phyloP scores from a whole-genome alignment of 2,329 filamentous ascomycete species.

The Aspergillus hortae region DNA sequence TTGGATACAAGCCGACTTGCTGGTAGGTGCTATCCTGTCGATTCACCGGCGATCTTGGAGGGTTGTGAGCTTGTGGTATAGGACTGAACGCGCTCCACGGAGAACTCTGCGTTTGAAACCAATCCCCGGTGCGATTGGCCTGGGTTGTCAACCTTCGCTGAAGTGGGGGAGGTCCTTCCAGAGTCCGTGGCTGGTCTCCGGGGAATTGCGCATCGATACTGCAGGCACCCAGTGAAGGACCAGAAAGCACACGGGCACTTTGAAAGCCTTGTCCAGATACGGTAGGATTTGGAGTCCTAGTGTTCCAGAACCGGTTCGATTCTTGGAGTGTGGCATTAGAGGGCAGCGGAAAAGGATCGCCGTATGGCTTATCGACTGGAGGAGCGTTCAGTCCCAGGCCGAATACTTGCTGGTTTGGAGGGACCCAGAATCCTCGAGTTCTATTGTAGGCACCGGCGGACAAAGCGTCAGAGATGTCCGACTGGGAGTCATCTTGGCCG shows the following conservation, averaged over 20 bases:
- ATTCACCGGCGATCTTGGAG: constrained; percentile 26
- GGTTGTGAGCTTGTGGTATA: constrained; percentile 20
- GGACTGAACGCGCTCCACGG: constrained; percentile 32
- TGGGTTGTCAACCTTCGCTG: constrained; percentile 31
- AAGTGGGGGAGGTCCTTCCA: constrained; percentile 21
- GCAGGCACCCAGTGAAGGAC: constrained; percentile 25
- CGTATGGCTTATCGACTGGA: constrained; percentile 25
- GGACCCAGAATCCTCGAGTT: constrained; percentile 31
- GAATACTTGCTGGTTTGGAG: constrained; percentile 24
- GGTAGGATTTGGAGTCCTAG: constrained; percentile 17
- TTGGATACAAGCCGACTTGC: constrained; percentile 33
- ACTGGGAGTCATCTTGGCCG: constrained; percentile 41
- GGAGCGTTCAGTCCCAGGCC: constrained; percentile 22
- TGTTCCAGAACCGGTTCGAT: constrained; percentile 29
- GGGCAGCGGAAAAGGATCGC: constrained; percentile 19
- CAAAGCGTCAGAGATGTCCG: constrained; percentile 43
- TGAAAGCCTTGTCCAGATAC: constrained; percentile 21
- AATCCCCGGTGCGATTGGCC: constrained; percentile 27
- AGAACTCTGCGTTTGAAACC: constrained; percentile 31
- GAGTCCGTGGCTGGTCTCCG: constrained; percentile 28
- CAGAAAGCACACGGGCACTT: constrained; percentile 34
- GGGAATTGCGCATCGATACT: constrained; percentile 27
- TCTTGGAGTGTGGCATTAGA: constrained; percentile 24
- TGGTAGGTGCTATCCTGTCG: constrained; percentile 31
- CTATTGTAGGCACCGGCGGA: constrained; percentile 41